A percentile compares a stretch with the other conserved stretches of the same genome.
These are phyloP conservation scores for Botrytis elliptica DNA, from an alignment of 2,329 filamentous ascomycete species.

Conservation along the genomic window DNA sequence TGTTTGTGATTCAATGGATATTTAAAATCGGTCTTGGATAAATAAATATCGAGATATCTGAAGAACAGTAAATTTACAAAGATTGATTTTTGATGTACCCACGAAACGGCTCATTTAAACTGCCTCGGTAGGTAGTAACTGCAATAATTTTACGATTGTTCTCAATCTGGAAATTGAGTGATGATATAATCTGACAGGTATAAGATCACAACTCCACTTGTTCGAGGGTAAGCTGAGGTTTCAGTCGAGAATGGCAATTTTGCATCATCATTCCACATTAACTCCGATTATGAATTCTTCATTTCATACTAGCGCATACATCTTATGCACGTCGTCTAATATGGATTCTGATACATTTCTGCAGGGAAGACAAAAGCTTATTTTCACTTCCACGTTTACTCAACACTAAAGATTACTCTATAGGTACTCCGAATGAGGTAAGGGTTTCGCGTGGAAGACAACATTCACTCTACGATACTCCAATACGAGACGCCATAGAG, in stretches of 20 bases:
- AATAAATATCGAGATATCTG: not conserved
- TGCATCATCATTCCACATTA: not conserved
- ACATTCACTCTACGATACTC: not conserved
- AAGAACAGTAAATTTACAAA: not conserved
- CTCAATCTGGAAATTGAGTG: not conserved
- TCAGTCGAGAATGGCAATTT: not conserved
- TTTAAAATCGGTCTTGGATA: not conserved
- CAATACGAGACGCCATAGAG: not conserved
- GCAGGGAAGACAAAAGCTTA: not conserved
- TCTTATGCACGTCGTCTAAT: not conserved
- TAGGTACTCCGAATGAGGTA: not conserved
- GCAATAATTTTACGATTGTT: not conserved
- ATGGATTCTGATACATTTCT: not conserved
- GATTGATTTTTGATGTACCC: not conserved
- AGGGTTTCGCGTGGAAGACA: not conserved
- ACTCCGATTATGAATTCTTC: not conserved
- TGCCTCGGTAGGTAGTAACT: not conserved
- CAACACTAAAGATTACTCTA: not conserved
- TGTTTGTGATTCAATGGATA: not conserved
- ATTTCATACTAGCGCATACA: not conserved
- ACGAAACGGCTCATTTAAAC: not conserved
- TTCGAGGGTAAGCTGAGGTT: not conserved
- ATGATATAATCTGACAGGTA: not conserved
- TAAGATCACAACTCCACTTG: not conserved
- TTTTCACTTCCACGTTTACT: not conserved